Evolutionary conservation across 2,329 filamentous ascomycete genomes (phyloP).

Genomic region (Trichoderma semiorbis): DNA sequence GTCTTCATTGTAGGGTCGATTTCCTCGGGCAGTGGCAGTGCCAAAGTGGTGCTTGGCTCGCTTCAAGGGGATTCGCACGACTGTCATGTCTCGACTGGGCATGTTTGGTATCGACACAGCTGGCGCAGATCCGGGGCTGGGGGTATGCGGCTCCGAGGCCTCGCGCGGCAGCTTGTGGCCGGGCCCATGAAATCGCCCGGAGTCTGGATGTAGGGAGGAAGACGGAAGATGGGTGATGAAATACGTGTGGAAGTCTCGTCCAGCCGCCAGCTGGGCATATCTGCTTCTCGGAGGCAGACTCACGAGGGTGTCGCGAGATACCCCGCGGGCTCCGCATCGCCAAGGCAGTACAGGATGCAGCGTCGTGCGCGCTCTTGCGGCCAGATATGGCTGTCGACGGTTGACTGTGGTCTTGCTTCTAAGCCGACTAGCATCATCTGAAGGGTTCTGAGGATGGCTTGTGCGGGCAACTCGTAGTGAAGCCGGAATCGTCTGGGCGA

Average conservation of each 20-base stretch:
- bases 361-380: background rate
- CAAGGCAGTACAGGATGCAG: constrained; percentile 1
- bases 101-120: constrained; percentile 59
- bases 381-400: background rate
- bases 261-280: constrained; percentile 22
- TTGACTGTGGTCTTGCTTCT: background rate
- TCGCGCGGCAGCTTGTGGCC: constrained; percentile 85
- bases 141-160: constrained; percentile 74
- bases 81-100: constrained; percentile 72
- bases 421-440: background rate
- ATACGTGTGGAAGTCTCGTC: constrained; percentile 80
- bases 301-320: background rate
- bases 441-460: background rate
- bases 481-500: constrained; percentile 3
- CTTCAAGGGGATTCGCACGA: constrained; percentile 89
- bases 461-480: constrained; percentile 1
- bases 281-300: constrained; percentile 1
- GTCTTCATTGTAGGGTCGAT: constrained; percentile 88
- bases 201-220: constrained; percentile 87
- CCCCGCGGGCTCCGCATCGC: constrained; percentile 16
- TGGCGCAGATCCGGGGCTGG: constrained; percentile 51
- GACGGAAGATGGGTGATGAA: constrained; percentile 95
- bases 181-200: constrained; percentile 57
- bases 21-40: constrained; percentile 72
- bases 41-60: constrained; percentile 97